These are phyloP conservation scores for Urostyla sp. DNA, from an alignment of 73 alveolate genomes.

Conservation along the genomic window DNA sequence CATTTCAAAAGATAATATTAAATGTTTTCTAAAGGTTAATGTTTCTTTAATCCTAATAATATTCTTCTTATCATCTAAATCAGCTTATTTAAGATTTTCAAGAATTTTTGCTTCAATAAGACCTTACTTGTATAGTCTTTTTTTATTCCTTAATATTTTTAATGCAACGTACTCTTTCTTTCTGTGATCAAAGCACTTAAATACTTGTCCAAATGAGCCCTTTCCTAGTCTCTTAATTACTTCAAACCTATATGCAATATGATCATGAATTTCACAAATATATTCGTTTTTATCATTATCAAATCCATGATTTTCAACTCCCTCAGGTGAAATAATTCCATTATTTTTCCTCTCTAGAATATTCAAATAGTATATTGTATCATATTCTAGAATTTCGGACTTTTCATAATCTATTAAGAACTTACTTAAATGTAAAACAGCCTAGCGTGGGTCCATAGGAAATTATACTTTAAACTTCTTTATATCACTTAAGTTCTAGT, in stretches of 20 bases:
- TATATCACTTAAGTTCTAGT: constrained; percentile 19
- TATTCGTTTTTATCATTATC: constrained; percentile 85
- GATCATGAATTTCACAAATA: constrained; percentile 61
- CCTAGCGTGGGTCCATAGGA: constrained; percentile 50
- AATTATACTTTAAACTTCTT: constrained; percentile 22
- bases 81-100: constrained; percentile 42
- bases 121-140: constrained; percentile 55
- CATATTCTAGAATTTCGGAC: constrained; percentile 45
- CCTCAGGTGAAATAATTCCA: constrained; percentile 3
- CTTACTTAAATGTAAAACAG: constrained; percentile 16
- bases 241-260: constrained; percentile 72
- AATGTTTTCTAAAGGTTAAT: constrained; percentile 65
- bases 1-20: constrained; percentile 67
- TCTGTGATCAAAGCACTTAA: constrained; percentile 57
- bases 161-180: constrained; percentile 50
- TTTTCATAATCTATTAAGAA: constrained; percentile 40
- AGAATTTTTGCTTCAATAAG: constrained; percentile 52
- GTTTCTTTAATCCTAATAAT: constrained; percentile 54
- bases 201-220: constrained; percentile 73
- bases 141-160: constrained; percentile 58
- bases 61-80: constrained; percentile 58
- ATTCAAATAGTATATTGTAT: constrained; percentile 32
- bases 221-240: constrained; percentile 64
- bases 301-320: constrained; percentile 77
- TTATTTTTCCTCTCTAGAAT: constrained; percentile 15